Evolutionary conservation across 495 filamentous ascomycete genomes (phyloP), one percentile per base, ranked within the genome.

Genomic region (Amniculicola lignicola): DNA sequence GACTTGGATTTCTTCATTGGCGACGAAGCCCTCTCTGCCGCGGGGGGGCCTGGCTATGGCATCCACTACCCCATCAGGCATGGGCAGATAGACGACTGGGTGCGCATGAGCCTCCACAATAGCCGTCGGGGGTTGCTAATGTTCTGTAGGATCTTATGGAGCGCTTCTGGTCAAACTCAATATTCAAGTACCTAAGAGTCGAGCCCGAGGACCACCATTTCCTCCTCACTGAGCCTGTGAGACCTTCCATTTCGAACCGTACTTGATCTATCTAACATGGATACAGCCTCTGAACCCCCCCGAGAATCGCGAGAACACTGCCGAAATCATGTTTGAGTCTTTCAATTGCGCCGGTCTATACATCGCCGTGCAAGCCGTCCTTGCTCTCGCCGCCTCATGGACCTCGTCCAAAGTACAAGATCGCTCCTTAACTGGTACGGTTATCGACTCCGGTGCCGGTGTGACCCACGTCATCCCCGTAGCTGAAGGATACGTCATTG

Each of bases 241-340:
- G 83, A 58, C 46, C 28, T 23, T 25, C 40, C 16, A 10, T 40
- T 6, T 9, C 7, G 11, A 9, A 40, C 19, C 9, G 23, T 16
- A 27, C 14, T 37, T 18, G 7, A n/a, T 1, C 15, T 19, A 14
- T 29, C 40, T 64, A 48, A 52, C 49, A 38, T 7, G 16, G 16
- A 40, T 25, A 33, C 63, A 96, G 89, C 94, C 93, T 52, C 79
- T 97, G 54, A 97, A 98, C 73, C 93, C 93, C 22, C 93, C 93
- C 16, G 93, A 98, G 76, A 96, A 96, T 72, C 90, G 93, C 61
- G 93, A 98, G 71, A 96, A 96, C 71, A 97, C 93, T 18, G 93
- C 93, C 70, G 93, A 98, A 70, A 97, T 98, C 73, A 96, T 98
- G 86, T 98, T 98, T 75, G 93, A 98, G 68, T 95, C 92, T 15